A percentile compares a stretch with the other conserved stretches of the same genome.
phyloP scores from a whole-genome alignment of 2,329 filamentous ascomycete genomes.

The Penicillium freii region DNA sequence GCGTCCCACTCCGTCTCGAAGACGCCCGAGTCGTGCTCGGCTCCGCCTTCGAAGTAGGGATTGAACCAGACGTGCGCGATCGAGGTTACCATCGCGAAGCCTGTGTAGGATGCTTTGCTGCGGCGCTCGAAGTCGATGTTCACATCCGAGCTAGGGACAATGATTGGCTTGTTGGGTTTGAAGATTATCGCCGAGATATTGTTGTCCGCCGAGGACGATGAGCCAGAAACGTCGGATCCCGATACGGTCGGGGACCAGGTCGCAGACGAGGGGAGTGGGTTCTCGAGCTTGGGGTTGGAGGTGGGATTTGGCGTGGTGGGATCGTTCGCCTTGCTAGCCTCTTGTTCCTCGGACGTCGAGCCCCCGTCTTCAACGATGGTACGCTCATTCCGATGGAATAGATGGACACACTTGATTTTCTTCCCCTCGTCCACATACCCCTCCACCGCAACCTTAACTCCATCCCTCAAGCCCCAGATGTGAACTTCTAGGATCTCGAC shows the following conservation, averaged over 20 bases:
- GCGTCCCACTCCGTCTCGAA: slow-evolving; percentile 71
- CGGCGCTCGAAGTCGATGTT: slow-evolving; percentile 87
- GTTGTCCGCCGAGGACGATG: slow-evolving; percentile 33
- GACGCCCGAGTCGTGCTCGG: slow-evolving; percentile 65
- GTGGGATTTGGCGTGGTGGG: not conserved
- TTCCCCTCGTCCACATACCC: slow-evolving; percentile 87
- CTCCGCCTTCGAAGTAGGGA: slow-evolving; percentile 82
- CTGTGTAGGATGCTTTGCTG: slow-evolving; percentile 72
- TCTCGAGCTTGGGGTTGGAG: not conserved
- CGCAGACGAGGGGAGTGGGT: slow-evolving; percentile 2
- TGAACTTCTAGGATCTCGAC: slow-evolving; percentile 87
- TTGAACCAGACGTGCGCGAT: slow-evolving; percentile 98
- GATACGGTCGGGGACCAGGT: slow-evolving; percentile 15
- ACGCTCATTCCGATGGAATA: slow-evolving; percentile 70
- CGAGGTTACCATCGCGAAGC: slow-evolving; percentile 85
- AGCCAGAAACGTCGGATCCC: slow-evolving; percentile 10
- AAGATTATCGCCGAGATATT: slow-evolving; percentile 73
- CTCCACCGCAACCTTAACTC: slow-evolving; percentile 82
- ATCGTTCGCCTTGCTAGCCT: not conserved
- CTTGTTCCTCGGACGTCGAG: slow-evolving; percentile 53
- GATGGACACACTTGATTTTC: slow-evolving; percentile 78
- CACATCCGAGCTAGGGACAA: slow-evolving; percentile 77
- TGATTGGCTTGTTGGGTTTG: slow-evolving; percentile 65
- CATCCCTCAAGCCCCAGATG: slow-evolving; percentile 81
- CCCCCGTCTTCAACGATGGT: slow-evolving; percentile 50